A percentile compares a stretch with the other conserved stretches of the same genome.
Conservation (phyloP, 805 yeast genomes). For the Zygoascus flipseniorum region DNA sequence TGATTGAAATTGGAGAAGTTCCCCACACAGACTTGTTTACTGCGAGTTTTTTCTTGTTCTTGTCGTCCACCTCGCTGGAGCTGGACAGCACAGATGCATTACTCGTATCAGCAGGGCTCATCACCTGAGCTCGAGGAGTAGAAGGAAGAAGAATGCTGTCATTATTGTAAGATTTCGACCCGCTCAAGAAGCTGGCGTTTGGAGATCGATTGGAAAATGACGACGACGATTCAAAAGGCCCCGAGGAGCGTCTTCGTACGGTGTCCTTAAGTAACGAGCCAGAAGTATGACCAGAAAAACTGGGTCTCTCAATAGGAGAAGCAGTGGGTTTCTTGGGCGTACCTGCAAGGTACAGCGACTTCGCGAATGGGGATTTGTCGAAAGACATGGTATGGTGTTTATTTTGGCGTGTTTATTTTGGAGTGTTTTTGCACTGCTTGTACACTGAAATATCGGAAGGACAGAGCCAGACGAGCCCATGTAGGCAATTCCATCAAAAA, state of each 20-base stretch:
- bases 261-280: background rate
- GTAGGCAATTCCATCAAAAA: too few species aligned
- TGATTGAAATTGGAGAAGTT: background rate
- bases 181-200: background rate
- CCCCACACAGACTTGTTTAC: background rate
- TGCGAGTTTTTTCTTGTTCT: background rate
- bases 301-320: background rate
- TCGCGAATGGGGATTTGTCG: conserved; percentile 15
- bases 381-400: conserved; percentile 9
- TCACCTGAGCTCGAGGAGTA: too few species aligned
- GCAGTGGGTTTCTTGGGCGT: conserved; percentile 7
- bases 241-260: conserved; percentile 1
- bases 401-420: too few species aligned
- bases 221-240: background rate
- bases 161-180: background rate
- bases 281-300: background rate
- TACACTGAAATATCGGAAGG: too few species aligned
- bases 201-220: background rate
- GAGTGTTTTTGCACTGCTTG: too few species aligned
- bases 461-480: too few species aligned
- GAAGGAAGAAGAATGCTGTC: background rate
- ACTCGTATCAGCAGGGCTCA: background rate
- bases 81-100: background rate
- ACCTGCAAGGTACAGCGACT: conserved; percentile 14
- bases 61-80: background rate